Evolutionary conservation across 1,139 yeast species (phyloP).

Genomic region (Yueomyces sp.): DNA sequence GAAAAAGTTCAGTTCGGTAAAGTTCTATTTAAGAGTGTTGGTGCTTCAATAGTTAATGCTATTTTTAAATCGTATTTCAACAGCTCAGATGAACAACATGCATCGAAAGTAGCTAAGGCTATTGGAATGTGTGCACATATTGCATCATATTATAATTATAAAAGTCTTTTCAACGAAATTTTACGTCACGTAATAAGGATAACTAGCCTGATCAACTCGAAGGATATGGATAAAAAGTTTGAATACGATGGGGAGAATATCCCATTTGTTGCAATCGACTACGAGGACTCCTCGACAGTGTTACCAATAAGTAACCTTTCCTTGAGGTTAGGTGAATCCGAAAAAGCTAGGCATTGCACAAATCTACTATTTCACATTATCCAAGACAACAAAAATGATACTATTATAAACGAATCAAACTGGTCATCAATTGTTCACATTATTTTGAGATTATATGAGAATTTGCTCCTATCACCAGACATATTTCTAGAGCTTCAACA

Average conservation of each 20-base stretch:
- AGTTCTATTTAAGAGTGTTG: conserved; percentile 49
- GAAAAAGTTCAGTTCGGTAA: conserved; percentile 45
- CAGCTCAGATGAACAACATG: conserved; percentile 79
- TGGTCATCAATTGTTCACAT: conserved; percentile 57
- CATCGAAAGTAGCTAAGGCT: conserved; percentile 72
- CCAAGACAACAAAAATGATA: conserved; percentile 35
- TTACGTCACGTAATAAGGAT: conserved; percentile 49
- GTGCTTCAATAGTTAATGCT: conserved; percentile 52
- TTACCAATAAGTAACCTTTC: conserved; percentile 73
- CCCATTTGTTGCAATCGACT: conserved; percentile 31
- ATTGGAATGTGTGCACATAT: conserved; percentile 72
- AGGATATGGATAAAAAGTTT: conserved; percentile 2
- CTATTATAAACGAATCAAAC: conserved; percentile 25
- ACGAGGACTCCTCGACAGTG: conserved; percentile 35
- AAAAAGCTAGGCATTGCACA: conserved; percentile 82
- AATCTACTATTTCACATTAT: conserved; percentile 75
- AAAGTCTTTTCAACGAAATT: conserved; percentile 48
- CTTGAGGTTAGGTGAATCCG: conserved; percentile 78
- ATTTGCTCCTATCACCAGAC: conserved; percentile 59
- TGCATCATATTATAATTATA: conserved; percentile 49
- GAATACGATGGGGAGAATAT: conserved; percentile 16
- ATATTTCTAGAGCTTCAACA: conserved; percentile 53
- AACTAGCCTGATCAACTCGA: conserved; percentile 32
- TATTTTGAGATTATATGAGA: conserved; percentile 55
- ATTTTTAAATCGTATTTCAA: conserved; percentile 66